Evolutionary conservation across 139 green algal species (phyloP).

Genomic region (Micractinium sp.): DNA sequence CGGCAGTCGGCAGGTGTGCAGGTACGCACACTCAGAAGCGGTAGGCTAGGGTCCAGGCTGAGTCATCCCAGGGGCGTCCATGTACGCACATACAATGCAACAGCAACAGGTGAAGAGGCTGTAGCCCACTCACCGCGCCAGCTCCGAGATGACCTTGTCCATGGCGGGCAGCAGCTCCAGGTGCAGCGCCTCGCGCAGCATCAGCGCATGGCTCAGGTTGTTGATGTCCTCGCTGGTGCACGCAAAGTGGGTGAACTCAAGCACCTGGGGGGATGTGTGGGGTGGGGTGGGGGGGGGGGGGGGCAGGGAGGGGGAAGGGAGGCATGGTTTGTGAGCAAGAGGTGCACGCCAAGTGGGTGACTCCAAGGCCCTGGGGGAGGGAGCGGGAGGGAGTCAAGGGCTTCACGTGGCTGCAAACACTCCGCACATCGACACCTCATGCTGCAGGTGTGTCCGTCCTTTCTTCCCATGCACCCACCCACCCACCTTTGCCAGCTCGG

Average conservation of each 20-base stretch:
- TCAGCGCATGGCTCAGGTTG: constrained; percentile 97
- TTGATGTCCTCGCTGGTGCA: constrained; percentile 99
- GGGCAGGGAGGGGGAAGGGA: no score
- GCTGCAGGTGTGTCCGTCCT: no score
- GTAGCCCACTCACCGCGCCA: constrained; percentile 48
- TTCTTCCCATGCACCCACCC: no score
- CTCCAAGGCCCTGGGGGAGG: background rate
- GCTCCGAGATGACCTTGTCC: constrained; percentile 81
- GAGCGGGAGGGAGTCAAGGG: background rate
- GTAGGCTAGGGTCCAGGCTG: no score
- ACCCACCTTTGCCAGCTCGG: constrained; percentile 67
- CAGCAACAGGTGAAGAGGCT: no score
- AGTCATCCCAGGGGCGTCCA: no score
- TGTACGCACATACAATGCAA: background rate
- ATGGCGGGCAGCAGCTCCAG: constrained; percentile 86
- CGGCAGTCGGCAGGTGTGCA: no score
- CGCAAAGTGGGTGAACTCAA: constrained; percentile 99
- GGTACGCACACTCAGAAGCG: no score
- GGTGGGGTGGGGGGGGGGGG: background rate
- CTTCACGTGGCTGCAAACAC: no score
- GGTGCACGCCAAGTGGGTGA: no score
- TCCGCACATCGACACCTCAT: no score
- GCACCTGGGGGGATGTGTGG: constrained; percentile 49
- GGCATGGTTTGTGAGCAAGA: no score
- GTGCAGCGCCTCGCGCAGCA: constrained; percentile 90